phyloP scores from a whole-genome alignment of 192 early-diverging fungal genomes.

The Coemansia asiatica region DNA sequence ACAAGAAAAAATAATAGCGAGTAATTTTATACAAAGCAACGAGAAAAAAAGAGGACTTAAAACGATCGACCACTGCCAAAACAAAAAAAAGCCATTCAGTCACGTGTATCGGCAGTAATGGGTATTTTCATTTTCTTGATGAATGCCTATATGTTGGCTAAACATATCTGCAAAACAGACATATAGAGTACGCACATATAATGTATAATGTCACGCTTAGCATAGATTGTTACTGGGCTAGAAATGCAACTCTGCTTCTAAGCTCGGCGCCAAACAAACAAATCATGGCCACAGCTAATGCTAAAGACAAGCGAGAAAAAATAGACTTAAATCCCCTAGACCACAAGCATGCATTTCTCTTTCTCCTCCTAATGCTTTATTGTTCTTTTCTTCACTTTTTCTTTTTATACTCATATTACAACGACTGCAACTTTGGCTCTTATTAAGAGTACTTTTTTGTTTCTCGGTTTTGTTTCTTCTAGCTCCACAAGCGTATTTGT shows the following conservation, averaged over 20 bases:
- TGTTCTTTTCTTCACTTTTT: background rate
- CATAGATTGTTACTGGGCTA: background rate
- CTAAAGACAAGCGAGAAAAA: background rate
- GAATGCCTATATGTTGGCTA: too few relatives aligned
- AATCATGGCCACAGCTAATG: background rate
- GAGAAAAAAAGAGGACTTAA: too few relatives aligned
- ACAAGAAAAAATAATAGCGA: background rate
- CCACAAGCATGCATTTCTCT: background rate
- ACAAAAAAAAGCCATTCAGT: background rate
- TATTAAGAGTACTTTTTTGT: background rate
- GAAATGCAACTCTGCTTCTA: background rate
- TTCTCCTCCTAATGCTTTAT: background rate
- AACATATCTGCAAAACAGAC: too few relatives aligned
- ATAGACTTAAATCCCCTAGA: background rate
- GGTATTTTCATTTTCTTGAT: too few relatives aligned
- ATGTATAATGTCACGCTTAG: background rate
- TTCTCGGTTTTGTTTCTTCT: background rate
- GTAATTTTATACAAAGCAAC: background rate
- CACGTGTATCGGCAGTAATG: too few relatives aligned
- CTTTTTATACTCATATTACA: background rate
- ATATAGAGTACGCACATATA: background rate
- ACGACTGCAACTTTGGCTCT: background rate
- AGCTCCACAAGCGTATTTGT: conserved; percentile 3
- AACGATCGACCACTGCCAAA: background rate
- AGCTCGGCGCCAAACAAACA: background rate